phyloP scores from a whole-genome alignment of 345 rosid species.

The Melaleuca alternifolia region DNA sequence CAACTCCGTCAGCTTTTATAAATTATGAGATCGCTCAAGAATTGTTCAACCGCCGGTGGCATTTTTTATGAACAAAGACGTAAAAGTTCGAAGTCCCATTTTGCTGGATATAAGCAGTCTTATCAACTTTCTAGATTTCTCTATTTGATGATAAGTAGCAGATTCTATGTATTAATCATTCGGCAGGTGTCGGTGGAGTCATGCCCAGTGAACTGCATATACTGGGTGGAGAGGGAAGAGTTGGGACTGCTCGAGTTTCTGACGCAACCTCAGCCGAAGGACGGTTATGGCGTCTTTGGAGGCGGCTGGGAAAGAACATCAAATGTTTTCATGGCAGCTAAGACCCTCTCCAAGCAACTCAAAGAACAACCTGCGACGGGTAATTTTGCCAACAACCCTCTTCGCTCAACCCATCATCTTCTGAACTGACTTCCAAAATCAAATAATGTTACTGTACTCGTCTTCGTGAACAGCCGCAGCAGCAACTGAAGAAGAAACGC shows the following conservation, averaged over 20 bases:
- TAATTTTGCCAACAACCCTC: not conserved
- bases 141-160: not conserved
- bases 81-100: not conserved
- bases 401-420: not conserved
- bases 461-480: conserved; percentile 11
- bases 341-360: conserved; percentile 31
- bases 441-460: not conserved
- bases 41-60: not conserved
- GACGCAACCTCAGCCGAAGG: conserved; percentile 30
- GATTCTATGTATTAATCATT: not conserved
- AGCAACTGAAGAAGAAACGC: conserved; percentile 37
- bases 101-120: not conserved
- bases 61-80: not conserved
- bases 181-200: conserved; percentile 44
- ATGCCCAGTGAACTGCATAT: conserved; percentile 59
- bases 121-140: not conserved
- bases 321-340: conserved; percentile 44
- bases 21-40: not conserved
- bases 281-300: conserved; percentile 48
- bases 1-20: not conserved
- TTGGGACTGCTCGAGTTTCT: conserved; percentile 43
- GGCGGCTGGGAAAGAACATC: conserved; percentile 53
- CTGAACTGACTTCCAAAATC: not conserved
- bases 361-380: conserved; percentile 11
- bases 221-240: conserved; percentile 48